Evolutionary conservation across 768 basidiomycete genomes (phyloP).

Genomic region (Inosperma sp.): DNA sequence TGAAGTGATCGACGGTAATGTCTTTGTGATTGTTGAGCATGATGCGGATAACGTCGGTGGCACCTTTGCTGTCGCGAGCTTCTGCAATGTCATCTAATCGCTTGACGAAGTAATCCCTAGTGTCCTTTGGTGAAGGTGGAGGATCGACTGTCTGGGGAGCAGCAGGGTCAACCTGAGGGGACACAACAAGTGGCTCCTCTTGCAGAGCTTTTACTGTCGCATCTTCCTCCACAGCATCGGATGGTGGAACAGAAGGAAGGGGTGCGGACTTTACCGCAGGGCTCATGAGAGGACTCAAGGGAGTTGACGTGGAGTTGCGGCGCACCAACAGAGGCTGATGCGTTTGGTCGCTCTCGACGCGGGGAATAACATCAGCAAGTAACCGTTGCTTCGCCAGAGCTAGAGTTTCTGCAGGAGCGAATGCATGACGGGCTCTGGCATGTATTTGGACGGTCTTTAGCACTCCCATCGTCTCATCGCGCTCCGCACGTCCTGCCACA

Average conservation of each 20-base stretch:
- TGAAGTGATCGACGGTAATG: slow-evolving; percentile 53
- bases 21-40: slow-evolving; percentile 26
- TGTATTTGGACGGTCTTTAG: slow-evolving; percentile 62
- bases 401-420: slow-evolving; percentile 33
- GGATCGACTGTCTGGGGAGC: slow-evolving; percentile 23
- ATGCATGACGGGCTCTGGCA: slow-evolving; percentile 56
- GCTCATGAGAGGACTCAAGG: slow-evolving; percentile 24
- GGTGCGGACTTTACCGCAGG: slow-evolving; percentile 16
- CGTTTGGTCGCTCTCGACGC: slow-evolving; percentile 15
- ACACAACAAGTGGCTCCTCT: not conserved
- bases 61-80: slow-evolving; percentile 16
- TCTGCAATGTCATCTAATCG: slow-evolving; percentile 11
- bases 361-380: slow-evolving; percentile 12
- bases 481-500: slow-evolving; percentile 37
- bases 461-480: slow-evolving; percentile 47
- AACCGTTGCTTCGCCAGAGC: slow-evolving; percentile 19
- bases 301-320: slow-evolving; percentile 44
- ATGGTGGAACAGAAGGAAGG: slow-evolving; percentile 6
- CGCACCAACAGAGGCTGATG: slow-evolving; percentile 35
- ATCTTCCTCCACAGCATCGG: not conserved
- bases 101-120: slow-evolving; percentile 2
- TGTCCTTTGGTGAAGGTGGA: slow-evolving; percentile 4
- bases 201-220: not conserved
- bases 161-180: slow-evolving; percentile 19
- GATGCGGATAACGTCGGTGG: slow-evolving; percentile 33